phyloP scores from a whole-genome alignment of 768 basidiomycete genomes.

The Coprinellus aureogranulatus region DNA sequence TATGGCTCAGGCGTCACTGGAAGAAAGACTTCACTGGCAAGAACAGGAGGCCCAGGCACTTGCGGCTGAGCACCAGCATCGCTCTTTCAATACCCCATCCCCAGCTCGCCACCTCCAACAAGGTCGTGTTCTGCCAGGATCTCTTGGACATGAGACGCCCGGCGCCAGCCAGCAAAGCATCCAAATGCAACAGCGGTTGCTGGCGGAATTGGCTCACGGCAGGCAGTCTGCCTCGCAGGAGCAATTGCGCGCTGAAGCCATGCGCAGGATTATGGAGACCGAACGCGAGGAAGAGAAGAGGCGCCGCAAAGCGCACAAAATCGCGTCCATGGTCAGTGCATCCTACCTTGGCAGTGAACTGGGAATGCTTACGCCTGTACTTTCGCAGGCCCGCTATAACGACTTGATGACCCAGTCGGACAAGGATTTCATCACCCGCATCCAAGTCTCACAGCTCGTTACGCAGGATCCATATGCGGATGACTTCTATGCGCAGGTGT shows the following conservation, averaged over 20 bases:
- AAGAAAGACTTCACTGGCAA: constrained; percentile 28
- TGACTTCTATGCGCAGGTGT: constrained; percentile 98
- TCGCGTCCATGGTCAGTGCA: constrained; percentile 75
- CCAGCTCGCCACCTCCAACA: constrained; percentile 30
- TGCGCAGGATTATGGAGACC: constrained; percentile 87
- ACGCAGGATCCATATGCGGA: constrained; percentile 97
- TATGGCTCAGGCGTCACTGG: constrained; percentile 5
- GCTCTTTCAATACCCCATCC: constrained; percentile 39
- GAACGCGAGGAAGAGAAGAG: constrained; percentile 86
- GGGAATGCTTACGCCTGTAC: not conserved
- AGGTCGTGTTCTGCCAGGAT: constrained; percentile 39
- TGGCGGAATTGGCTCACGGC: constrained; percentile 77
- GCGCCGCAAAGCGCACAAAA: constrained; percentile 77
- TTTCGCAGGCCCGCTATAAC: constrained; percentile 84
- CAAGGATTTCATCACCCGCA: constrained; percentile 99
- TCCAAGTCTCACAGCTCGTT: constrained; percentile 97
- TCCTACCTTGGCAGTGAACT: not conserved
- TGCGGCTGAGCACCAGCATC: constrained; percentile 62
- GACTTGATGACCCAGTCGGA: constrained; percentile 97
- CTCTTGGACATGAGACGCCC: constrained; percentile 36
- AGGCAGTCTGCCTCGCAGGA: constrained; percentile 59
- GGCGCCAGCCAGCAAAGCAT: constrained; percentile 52
- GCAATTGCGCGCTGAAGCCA: constrained; percentile 71
- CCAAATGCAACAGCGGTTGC: constrained; percentile 70
- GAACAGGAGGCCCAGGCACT: constrained; percentile 62